Base-by-base conservation (phyloP, 1,139 yeast genomes). In the Meyerozyma guilliermondii region DNA sequence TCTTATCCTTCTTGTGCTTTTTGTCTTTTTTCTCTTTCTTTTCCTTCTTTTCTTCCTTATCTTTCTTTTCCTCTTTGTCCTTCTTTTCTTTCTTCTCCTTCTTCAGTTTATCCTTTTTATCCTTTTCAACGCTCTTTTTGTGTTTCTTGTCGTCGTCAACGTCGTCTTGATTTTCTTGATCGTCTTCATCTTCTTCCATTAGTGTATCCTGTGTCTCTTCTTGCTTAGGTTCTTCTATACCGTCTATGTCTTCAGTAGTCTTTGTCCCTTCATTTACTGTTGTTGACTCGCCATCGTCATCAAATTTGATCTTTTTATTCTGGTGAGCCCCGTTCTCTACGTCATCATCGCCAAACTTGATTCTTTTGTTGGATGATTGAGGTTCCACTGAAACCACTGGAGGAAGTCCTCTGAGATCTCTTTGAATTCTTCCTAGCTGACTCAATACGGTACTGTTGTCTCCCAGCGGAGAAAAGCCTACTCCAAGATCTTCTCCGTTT, bases 391-490 rank as follows among this genome's bases (percentile, higher is more conserved):
- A 40, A 43, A 60, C 62, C 47, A 74, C 58, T 17, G 89, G 89
- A 5, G 91, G 88, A 47, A 84, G 74, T 2, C 92, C 92, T 56
- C 86, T 69, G 52, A 84, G 74, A 54, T 81, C 86, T 62, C 91
- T 73, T 57, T 81, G 87, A 29, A 83, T 70, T 51, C 92, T 70
- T 54, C 69, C 73, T 52, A 84, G 68, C 66, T 83, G 92, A 46
- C 83, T 76, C 50, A 78, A 56, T 13, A 66, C 59, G 11, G 74
- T 70, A 40, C 52, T 68, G 54, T 53, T 59, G 1, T 56, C 59
- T 3, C 54, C 45, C n/a, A 45, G 41, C 24, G 50, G 52, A 22
- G 62, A 57, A 44, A 59, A 48, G 0, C 63, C 63, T 6, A 55
- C 54, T n/a, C 44, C 39, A 13, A 37, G 46, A 10, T 46, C 14